Evolutionary conservation across 345 rosid genomes (phyloP).

Genomic region (Corchorus olitorius): DNA sequence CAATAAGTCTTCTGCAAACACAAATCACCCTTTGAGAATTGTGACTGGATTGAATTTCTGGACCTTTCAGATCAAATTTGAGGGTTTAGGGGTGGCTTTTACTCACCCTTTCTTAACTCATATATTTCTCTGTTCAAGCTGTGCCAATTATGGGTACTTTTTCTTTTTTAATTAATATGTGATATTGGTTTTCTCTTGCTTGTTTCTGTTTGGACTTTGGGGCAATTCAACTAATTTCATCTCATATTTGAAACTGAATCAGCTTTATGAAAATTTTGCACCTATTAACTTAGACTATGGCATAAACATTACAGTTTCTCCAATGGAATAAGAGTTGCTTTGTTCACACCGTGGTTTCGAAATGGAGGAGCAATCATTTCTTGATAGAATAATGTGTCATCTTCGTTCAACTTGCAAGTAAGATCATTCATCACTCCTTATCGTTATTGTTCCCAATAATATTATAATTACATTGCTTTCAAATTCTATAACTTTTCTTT

Average conservation of each 20-base stretch:
- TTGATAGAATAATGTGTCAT: constrained; percentile 56
- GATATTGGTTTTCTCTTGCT: background rate
- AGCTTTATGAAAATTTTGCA: background rate
- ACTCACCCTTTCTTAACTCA: background rate
- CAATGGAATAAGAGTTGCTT: background rate
- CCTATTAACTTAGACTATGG: background rate
- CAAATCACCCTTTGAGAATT: too few relatives aligned
- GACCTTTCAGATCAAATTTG: too few relatives aligned
- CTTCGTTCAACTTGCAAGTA: constrained; percentile 86
- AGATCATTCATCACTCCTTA: background rate
- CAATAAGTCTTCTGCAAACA: too few relatives aligned
- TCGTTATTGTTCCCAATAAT: background rate
- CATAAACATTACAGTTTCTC: constrained; percentile 14
- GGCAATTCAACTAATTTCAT: background rate
- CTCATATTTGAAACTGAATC: background rate
- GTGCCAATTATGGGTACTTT: background rate
- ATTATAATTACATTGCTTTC: background rate
- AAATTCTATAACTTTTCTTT: background rate
- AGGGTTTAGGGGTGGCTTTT: too few relatives aligned
- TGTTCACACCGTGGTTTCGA: constrained; percentile 7
- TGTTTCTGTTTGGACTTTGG: background rate
- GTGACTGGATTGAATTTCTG: too few relatives aligned
- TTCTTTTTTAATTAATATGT: background rate
- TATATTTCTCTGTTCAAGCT: background rate
- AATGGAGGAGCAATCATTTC: too few relatives aligned